Percentiles rank a stretch among this genome's conserved stretches.
phyloP scores from a whole-genome alignment of 257 asterid species.

The Verbascum thapsus region DNA sequence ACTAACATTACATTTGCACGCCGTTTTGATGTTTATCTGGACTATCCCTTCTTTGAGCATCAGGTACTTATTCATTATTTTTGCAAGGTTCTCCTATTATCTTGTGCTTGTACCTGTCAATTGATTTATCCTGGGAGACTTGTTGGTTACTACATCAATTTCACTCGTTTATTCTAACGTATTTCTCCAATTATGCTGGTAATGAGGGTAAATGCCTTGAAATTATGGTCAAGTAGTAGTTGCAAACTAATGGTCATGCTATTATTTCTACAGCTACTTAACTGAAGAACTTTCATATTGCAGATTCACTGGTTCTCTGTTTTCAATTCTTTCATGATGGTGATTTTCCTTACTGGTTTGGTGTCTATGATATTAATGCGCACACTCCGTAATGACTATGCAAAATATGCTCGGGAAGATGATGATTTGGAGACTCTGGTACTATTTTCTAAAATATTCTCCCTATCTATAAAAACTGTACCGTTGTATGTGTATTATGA shows the following conservation, averaged over 20 bases:
- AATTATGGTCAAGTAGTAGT: neutral
- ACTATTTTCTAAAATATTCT: constrained; percentile 28
- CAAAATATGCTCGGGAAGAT: constrained; percentile 98
- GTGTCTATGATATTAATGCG: constrained; percentile 98
- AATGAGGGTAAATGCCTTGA: constrained; percentile 1
- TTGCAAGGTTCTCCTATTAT: constrained; percentile 11
- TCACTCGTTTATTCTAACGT: constrained; percentile 1
- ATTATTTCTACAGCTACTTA: constrained; percentile 27
- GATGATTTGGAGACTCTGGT: constrained; percentile 98
- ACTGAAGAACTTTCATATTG: constrained; percentile 32
- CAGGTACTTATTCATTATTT: constrained; percentile 56
- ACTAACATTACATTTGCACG: constrained; percentile 85
- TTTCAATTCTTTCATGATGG: constrained; percentile 99
- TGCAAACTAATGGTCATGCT: neutral
- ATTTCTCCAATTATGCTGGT: constrained; percentile 12
- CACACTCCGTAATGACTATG: constrained; percentile 94
- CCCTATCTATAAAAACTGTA: neutral
- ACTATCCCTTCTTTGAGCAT: constrained; percentile 97
- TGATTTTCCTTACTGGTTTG: constrained; percentile 93
- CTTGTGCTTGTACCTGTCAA: neutral
- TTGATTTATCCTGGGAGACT: neutral
- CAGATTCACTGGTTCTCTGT: constrained; percentile 99
- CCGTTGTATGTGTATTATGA: constrained; percentile 1
- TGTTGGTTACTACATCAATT: constrained; percentile 9
- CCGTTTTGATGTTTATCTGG: constrained; percentile 95